phyloP scores from a whole-genome alignment of 306 rosid species.

The Ammopiptanthus mongolicus region DNA sequence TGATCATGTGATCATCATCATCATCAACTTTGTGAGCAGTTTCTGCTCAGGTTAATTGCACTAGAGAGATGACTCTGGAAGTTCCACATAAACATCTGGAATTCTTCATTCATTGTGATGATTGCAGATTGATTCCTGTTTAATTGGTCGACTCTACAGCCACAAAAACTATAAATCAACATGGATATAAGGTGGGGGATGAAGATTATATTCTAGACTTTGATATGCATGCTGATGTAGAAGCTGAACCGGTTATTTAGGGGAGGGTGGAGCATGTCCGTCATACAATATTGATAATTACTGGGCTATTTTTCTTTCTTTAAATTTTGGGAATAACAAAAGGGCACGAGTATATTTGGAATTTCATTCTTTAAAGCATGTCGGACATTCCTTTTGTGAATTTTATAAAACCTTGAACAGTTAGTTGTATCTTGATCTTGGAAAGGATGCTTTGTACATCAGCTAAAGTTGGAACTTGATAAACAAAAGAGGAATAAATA shows the following conservation, averaged over 20 bases:
- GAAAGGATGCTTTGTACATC: no score
- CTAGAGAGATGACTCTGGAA: conserved; percentile 26
- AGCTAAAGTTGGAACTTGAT: no score
- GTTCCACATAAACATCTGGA: conserved; percentile 63
- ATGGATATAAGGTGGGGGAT: conserved; percentile 30
- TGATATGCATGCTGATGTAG: conserved; percentile 38
- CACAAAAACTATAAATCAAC: conserved; percentile 23
- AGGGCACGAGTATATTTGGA: no score
- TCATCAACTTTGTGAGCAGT: conserved; percentile 33
- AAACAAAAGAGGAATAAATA: no score
- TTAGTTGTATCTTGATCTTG: no score
- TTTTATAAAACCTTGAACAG: no score
- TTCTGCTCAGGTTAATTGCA: conserved; percentile 20
- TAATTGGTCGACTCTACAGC: conserved; percentile 45
- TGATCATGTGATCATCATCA: conserved; percentile 8
- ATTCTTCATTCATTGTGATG: conserved; percentile 74
- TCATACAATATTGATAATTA: no score
- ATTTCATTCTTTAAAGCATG: no score
- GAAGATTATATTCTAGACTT: conserved; percentile 83
- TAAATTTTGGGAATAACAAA: no score
- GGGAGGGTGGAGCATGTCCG: no score
- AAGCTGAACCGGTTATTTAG: conserved; percentile 47
- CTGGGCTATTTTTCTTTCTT: no score
- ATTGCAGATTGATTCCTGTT: conserved; percentile 74
- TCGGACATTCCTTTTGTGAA: no score